Conservation (phyloP, 2,329 filamentous ascomycete species). For the Fusarium tricinctum region DNA sequence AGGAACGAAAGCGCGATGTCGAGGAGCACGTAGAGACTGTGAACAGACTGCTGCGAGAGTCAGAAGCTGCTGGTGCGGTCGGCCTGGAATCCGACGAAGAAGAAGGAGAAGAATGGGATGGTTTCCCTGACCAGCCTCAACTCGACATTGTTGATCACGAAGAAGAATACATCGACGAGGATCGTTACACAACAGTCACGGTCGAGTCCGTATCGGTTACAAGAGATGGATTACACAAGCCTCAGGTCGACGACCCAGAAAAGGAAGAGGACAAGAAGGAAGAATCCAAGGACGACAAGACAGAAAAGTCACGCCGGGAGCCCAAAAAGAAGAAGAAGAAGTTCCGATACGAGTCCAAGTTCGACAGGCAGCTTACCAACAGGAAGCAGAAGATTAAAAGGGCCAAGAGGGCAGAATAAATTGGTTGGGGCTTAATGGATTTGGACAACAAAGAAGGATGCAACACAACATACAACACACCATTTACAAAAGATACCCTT, state of each 20-base stretch:
- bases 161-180: slow-evolving; percentile 96
- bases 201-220: slow-evolving; percentile 89
- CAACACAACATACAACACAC: slow-evolving; percentile 23
- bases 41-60: slow-evolving; percentile 76
- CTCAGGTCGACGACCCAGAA: slow-evolving; percentile 56
- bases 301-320: slow-evolving; percentile 54
- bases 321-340: slow-evolving; percentile 88
- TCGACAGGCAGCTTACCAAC: slow-evolving; percentile 81
- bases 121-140: slow-evolving; percentile 68
- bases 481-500: slow-evolving; percentile 53
- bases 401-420: slow-evolving; percentile 26
- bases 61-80: slow-evolving; percentile 60
- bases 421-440: slow-evolving; percentile 15
- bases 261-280: slow-evolving; percentile 56
- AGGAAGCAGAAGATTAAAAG: slow-evolving; percentile 79
- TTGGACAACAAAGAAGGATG: slow-evolving; percentile 37
- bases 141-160: slow-evolving; percentile 78
- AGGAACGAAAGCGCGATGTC: slow-evolving; percentile 85
- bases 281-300: slow-evolving; percentile 44
- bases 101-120: slow-evolving; percentile 72
- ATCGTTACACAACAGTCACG: slow-evolving; percentile 94
- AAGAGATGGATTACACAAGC: slow-evolving; percentile 76
- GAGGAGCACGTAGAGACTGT: slow-evolving; percentile 85
- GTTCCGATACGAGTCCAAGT: slow-evolving; percentile 92
- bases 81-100: slow-evolving; percentile 59